Base-by-base conservation (phyloP, 257 asterid species). In the Nicotiana knightiana region DNA sequence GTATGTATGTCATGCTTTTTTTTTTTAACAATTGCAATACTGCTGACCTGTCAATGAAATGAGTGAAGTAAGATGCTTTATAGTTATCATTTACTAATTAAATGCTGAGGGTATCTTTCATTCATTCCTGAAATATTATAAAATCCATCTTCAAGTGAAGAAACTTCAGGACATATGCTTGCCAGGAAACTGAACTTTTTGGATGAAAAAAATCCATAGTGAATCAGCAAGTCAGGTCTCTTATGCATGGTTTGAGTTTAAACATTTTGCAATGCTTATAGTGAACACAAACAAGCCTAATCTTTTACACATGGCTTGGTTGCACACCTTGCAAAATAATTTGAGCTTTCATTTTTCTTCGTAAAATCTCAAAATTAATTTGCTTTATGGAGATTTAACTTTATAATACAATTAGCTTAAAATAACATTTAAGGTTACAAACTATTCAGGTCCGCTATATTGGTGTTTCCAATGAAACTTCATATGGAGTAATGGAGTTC, bases 391-490 rank as follows among this genome's bases (percentile, higher is more conserved):
- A 26, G 18, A 39, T 59, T 37, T 37, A 37, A 79, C 82, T 79
- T 78, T 32, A 17, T 37, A 39, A 59, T 59, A 21, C 61, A 63
- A 35, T 59, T 61, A 39, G 35, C 68, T 39, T 32, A 13, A 24
- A 48, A 35, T 70, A 43, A 70, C 59, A 70, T 21, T 71, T 70
- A 46, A 13, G 61, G 24, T 16, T 62, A 79, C 75, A 82, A 81
- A 13, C 7, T 78, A 66, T 87, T 83, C 93, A 93, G 99, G 98
- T 95, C 46, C 91, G 98, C 77, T 91, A 93, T 81, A 92, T 95
- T 77, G 99, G 99, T 55, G 96, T 95, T 83, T 95, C 99, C 81
- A 93, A 95, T 82, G 99, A 95, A 88, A 95, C 97, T 75, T 93
- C 99, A 21, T 93, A 92, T 79, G 99, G 99, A 81, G 97, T 93